Conservation (phyloP, 1,139 yeast genomes). For the Lodderomyces metapsilosis region DNA sequence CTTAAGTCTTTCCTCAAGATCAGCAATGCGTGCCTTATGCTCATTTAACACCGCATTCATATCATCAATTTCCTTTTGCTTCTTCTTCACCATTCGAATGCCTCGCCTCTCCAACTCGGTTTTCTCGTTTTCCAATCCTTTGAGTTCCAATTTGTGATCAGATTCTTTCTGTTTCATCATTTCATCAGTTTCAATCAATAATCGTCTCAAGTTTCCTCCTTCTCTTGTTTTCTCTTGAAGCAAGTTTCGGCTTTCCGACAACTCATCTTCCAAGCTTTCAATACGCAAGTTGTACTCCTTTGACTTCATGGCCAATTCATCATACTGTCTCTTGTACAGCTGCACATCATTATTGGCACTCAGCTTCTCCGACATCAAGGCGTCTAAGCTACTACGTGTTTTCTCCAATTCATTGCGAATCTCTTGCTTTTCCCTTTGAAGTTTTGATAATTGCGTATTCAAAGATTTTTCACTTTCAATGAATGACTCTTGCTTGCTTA, state of each 20-base stretch:
- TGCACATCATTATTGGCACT: constrained; percentile 57
- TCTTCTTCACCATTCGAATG: constrained; percentile 46
- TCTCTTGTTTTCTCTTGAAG: constrained; percentile 82
- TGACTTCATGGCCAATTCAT: constrained; percentile 68
- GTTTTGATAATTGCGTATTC: constrained; percentile 32
- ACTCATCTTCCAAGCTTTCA: constrained; percentile 76
- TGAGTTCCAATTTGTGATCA: constrained; percentile 29
- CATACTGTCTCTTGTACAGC: constrained; percentile 66
- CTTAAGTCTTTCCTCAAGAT: constrained; percentile 1
- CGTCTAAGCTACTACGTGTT: constrained; percentile 51
- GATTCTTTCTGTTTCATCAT: constrained; percentile 46
- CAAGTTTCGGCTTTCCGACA: constrained; percentile 67
- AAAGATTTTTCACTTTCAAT: constrained; percentile 35
- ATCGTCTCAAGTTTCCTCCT: constrained; percentile 65
- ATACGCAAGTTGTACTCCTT: constrained; percentile 61
- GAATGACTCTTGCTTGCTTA: constrained; percentile 40
- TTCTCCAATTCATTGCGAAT: constrained; percentile 49
- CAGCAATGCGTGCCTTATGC: not conserved
- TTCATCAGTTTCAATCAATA: constrained; percentile 68
- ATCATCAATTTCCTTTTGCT: constrained; percentile 53
- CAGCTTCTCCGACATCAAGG: constrained; percentile 44
- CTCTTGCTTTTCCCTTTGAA: constrained; percentile 53
- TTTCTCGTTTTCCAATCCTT: constrained; percentile 53
- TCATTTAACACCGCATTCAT: constrained; percentile 11
- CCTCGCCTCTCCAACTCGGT: constrained; percentile 55